A percentile compares a stretch with the other conserved stretches of the same genome.
phyloP scores from a whole-genome alignment of 148 eudicot species.

The Camellia sinensis region DNA sequence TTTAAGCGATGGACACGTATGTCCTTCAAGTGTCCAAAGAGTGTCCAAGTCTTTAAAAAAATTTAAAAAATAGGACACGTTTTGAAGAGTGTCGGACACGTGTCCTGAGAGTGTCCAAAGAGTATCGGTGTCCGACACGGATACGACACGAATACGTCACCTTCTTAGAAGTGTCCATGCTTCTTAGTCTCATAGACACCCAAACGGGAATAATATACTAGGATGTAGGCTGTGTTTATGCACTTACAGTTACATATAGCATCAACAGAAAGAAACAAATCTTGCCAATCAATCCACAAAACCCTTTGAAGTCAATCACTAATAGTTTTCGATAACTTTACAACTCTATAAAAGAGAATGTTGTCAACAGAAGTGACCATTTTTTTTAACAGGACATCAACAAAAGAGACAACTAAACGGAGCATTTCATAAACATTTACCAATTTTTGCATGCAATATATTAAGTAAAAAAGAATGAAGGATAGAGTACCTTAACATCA shows the following conservation, averaged over 20 bases:
- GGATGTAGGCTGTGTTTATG: background rate
- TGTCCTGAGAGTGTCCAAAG: too few species aligned
- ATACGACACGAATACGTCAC: too few species aligned
- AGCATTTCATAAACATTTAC: background rate
- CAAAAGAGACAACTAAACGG: background rate
- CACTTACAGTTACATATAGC: background rate
- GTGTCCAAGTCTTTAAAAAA: too few species aligned
- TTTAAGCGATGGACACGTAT: too few species aligned
- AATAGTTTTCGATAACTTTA: background rate
- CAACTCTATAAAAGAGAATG: conserved; percentile 5
- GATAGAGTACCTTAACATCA: conserved; percentile 58
- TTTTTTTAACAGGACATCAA: too few species aligned
- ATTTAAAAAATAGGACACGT: too few species aligned
- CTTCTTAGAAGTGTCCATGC: too few species aligned
- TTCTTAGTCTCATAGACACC: too few species aligned
- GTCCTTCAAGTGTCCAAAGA: too few species aligned
- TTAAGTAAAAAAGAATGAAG: conserved; percentile 5
- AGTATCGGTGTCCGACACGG: too few species aligned
- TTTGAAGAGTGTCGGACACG: too few species aligned
- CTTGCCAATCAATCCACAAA: background rate
- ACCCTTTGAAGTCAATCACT: background rate
- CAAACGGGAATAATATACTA: too few species aligned
- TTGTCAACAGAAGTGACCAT: background rate
- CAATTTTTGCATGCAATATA: background rate
- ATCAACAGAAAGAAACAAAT: background rate